phyloP scores from a whole-genome alignment of 1,139 yeast species.

The Zygotorulaspora mrakii region DNA sequence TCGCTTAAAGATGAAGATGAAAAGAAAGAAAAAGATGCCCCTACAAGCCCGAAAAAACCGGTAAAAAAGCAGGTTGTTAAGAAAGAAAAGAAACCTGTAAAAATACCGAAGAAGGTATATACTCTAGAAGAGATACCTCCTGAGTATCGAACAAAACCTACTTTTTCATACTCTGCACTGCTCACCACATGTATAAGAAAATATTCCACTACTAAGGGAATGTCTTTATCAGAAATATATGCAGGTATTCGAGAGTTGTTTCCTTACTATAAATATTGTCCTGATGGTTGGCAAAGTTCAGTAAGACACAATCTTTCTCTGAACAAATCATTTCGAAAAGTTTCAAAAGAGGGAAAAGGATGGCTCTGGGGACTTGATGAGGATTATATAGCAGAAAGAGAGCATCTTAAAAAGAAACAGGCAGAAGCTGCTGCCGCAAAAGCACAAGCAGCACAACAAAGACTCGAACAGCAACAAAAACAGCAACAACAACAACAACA shows the following conservation, averaged over 20 bases:
- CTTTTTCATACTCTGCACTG: constrained; percentile 71
- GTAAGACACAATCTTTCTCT: constrained; percentile 84
- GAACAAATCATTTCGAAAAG: constrained; percentile 77
- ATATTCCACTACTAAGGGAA: constrained; percentile 61
- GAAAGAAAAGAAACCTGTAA: constrained; percentile 50
- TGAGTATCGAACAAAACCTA: constrained; percentile 79
- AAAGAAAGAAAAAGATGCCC: constrained; percentile 8
- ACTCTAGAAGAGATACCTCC: constrained; percentile 79
- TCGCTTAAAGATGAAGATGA: constrained; percentile 16
- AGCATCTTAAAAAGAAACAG: constrained; percentile 66
- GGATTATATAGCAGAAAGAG: constrained; percentile 74
- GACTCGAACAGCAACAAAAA: constrained; percentile 52
- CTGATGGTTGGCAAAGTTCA: constrained; percentile 96
- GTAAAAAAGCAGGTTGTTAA: constrained; percentile 17
- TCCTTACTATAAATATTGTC: constrained; percentile 89
- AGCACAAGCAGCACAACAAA: constrained; percentile 54
- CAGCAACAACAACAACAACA: constrained; percentile 47
- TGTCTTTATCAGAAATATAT: constrained; percentile 81
- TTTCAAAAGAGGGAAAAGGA: constrained; percentile 77
- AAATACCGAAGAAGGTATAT: constrained; percentile 57
- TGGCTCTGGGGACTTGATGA: constrained; percentile 94
- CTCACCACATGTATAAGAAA: constrained; percentile 74
- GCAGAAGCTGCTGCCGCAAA: constrained; percentile 57
- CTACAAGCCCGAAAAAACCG: constrained; percentile 14
- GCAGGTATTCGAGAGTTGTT: constrained; percentile 80